phyloP scores from a whole-genome alignment of 2,329 filamentous ascomycete species.

The Aspergillus novoparasiticus region DNA sequence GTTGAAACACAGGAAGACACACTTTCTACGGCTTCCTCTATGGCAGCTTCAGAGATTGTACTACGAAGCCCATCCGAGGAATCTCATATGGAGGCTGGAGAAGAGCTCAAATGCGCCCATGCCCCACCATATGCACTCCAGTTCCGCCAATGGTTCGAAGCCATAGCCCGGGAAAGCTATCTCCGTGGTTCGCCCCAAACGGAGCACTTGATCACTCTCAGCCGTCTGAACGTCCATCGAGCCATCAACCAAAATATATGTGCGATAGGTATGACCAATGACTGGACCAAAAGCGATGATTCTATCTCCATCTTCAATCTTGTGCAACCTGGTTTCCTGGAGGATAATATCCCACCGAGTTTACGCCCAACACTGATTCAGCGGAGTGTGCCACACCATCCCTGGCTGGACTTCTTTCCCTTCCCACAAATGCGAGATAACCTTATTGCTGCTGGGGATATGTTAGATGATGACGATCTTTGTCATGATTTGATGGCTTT shows the following conservation, averaged over 20 bases:
- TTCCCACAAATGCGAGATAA: slow-evolving; percentile 44
- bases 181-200: not conserved
- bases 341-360: slow-evolving; percentile 21
- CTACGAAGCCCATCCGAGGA: not conserved
- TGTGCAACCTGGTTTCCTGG: not conserved
- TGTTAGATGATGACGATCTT: slow-evolving; percentile 23
- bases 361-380: slow-evolving; percentile 45
- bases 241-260: slow-evolving; percentile 33
- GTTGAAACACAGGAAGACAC: not conserved
- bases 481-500: slow-evolving; percentile 44
- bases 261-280: slow-evolving; percentile 27
- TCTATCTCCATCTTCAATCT: slow-evolving; percentile 28
- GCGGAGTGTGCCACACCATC: slow-evolving; percentile 41
- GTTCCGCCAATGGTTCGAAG: not conserved
- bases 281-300: slow-evolving; percentile 26
- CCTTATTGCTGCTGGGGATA: slow-evolving; percentile 31
- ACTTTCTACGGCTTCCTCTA: not conserved
- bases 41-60: too few relatives aligned
- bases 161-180: not conserved
- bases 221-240: slow-evolving; percentile 40
- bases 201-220: slow-evolving; percentile 33
- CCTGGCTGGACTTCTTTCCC: slow-evolving; percentile 37
- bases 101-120: slow-evolving; percentile 1
- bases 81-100: not conserved
- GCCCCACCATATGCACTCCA: slow-evolving; percentile 6